Evolutionary conservation across 768 basidiomycete species (phyloP), one percentile per base, ranked within the genome.

Genomic region (Auriscalpium vulgare): DNA sequence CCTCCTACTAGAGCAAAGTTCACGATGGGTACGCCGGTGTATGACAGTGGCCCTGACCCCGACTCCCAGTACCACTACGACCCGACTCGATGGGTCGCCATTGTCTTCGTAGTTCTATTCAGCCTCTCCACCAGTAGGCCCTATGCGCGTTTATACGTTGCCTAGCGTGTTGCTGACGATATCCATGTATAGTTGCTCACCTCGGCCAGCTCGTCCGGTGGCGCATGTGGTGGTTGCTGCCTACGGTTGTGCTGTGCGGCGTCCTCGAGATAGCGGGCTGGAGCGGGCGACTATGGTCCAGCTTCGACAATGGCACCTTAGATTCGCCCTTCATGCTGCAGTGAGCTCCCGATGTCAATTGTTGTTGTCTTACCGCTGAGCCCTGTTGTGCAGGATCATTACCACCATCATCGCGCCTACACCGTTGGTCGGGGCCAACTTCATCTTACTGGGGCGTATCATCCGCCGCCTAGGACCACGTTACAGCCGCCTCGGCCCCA

Each of bases 261-360:
- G 23, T 70, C 1, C 63, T 65, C 35, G 75, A 76, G 59, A 61
- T 72, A 10, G 55, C 74, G 37, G 75, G 75, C 21, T 21, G 21
- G 21, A 21, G 21, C 21, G 21, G 21, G 3, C 21, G 21, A 21
- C 21, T 21, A 21, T 21, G 21, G 21, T 21, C 21, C 21, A 21
- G 21, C 21, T 21, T 21, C 21, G 21, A 21, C 21, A 21, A 66
- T 23, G 61, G 65, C 1, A 10, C 51, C 4, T 43, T 57, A 16
- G 57, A 60, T 19, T 62, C 64, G 14, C 69, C 75, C 0, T 79
- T 72, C 63, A 55, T 75, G 48, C 74, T 77, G 59, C 75, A 78
- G 71, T 72, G 54, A 23, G 67, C 11, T 13, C 37, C n/a, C 23
- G 16, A 3, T 7, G n/a, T n/a, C 29, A 21, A 1, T 21, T 21